Evolutionary conservation across 2,329 filamentous ascomycete species (phyloP).

Genomic region (Penicillium vulpinum): DNA sequence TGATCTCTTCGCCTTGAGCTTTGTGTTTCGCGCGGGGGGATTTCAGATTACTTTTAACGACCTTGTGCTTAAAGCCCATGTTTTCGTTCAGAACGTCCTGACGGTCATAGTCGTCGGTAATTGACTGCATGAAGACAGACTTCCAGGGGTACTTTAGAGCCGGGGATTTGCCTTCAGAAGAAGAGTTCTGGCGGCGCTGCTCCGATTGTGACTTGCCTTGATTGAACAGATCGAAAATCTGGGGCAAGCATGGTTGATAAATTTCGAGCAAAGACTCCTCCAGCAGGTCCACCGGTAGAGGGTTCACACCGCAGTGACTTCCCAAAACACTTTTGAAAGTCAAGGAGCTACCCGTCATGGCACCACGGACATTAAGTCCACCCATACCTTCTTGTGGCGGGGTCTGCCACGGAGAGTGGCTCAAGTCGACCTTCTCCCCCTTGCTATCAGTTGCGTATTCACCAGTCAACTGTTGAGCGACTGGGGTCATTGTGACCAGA

Average conservation of each 20-base stretch:
- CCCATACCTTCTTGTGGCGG: slow-evolving; percentile 26
- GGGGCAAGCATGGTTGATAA: slow-evolving; percentile 45
- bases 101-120: slow-evolving; percentile 42
- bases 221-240: slow-evolving; percentile 42
- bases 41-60: slow-evolving; percentile 31
- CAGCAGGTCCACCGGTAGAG: slow-evolving; percentile 43
- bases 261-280: slow-evolving; percentile 39
- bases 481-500: slow-evolving; percentile 31
- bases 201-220: slow-evolving; percentile 21
- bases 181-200: background rate
- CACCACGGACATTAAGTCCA: slow-evolving; percentile 40
- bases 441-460: slow-evolving; percentile 36
- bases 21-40: slow-evolving; percentile 32
- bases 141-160: slow-evolving; percentile 31
- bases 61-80: slow-evolving; percentile 38
- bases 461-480: slow-evolving; percentile 39
- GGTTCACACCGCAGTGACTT: slow-evolving; percentile 43
- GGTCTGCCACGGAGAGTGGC: slow-evolving; percentile 23
- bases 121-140: slow-evolving; percentile 41
- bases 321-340: slow-evolving; percentile 43
- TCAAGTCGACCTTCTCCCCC: slow-evolving; percentile 24
- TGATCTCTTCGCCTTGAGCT: slow-evolving; percentile 38
- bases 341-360: slow-evolving; percentile 40
- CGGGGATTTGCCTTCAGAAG: slow-evolving; percentile 2
- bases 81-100: slow-evolving; percentile 36